Evolutionary conservation across 345 rosid genomes (phyloP), one percentile per base, ranked within the genome.

Genomic region (Melaleuca quinquenervia): DNA sequence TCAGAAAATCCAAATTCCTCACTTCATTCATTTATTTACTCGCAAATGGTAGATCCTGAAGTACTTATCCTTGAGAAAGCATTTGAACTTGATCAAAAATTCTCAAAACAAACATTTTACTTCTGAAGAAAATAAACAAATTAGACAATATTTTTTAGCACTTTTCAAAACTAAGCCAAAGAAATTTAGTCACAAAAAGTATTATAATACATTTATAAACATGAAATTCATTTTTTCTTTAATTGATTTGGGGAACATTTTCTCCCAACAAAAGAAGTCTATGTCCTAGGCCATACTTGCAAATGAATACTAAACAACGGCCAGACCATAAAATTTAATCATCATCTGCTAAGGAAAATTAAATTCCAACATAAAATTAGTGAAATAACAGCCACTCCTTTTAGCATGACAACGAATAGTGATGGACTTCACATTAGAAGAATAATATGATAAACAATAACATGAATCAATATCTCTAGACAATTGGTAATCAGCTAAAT

Each of bases 351-450:
- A 6, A 58, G 18, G 12, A 58, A 58, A 29, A 58, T 58, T 58
- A 58, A 58, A 58, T 26, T 58, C 1, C 27, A 58, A 14, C 70
- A 58, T n/a, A 58, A 32, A 12, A 16, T 26, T n/a, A 58, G 32
- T 58, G 70, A 58, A 58, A 58, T 58, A 5, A n/a, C 4, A 3
- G 32, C 32, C 15, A 58, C 32, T 5, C 8, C 0, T 29, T 58
- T n/a, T 0, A 11, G 2, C 11, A 58, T 58, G 15, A n/a, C 15
- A 26, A n/a, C 16, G 2, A 12, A 58, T 0, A 11, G 7, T 0
- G 32, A 56, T 56, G 15, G 12, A 26, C 64, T 6, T 56, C 15
- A 49, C 10, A 49, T 11, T 49, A 49, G 22, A 55, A 55, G 9
- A 11, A 55, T 55, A 24, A 55, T 55, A 22, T 9, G 22, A 11